Percentiles rank a stretch among this genome's conserved stretches.
Conservation (phyloP, 73 alveolate species). For the Paramecium tetraurelia region DNA sequence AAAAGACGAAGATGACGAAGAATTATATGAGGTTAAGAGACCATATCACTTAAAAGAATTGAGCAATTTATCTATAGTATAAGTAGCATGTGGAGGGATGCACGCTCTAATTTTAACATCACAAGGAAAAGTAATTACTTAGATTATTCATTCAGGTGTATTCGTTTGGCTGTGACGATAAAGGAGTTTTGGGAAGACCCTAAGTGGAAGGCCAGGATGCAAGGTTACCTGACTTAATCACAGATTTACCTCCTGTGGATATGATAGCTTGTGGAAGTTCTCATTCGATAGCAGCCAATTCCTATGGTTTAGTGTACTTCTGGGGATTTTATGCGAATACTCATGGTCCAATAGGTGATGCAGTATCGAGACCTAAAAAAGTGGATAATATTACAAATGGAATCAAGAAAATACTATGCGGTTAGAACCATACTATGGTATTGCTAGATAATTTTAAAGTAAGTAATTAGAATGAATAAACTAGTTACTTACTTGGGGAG, state of each 20-base stretch:
- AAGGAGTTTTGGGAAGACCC: conserved; percentile 78
- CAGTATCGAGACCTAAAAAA: conserved; percentile 39
- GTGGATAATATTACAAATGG: neutral
- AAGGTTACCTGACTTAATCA: conserved; percentile 47
- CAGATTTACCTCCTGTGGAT: conserved; percentile 31
- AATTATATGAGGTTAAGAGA: conserved; percentile 52
- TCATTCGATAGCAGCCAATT: conserved; percentile 67
- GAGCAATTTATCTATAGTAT: neutral
- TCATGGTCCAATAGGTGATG: conserved; percentile 63
- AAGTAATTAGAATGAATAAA: neutral
- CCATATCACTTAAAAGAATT: conserved; percentile 15
- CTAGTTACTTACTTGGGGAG: conserved; percentile 11
- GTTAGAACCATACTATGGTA: conserved; percentile 65
- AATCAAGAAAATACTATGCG: conserved; percentile 55
- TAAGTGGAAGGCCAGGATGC: conserved; percentile 18
- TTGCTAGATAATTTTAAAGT: conserved; percentile 46
- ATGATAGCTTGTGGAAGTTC: conserved; percentile 70
- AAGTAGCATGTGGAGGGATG: conserved; percentile 78
- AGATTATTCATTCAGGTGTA: conserved; percentile 20
- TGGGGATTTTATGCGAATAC: conserved; percentile 71
- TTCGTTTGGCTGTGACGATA: conserved; percentile 83
- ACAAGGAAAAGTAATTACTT: conserved; percentile 42
- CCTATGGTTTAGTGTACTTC: conserved; percentile 56
- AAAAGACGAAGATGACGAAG: conserved; percentile 63
- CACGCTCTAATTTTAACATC: conserved; percentile 68